These are phyloP conservation scores for Globisporangium spiculum DNA, from an alignment of 352 stramenopile genomes.

Conservation along the genomic window DNA sequence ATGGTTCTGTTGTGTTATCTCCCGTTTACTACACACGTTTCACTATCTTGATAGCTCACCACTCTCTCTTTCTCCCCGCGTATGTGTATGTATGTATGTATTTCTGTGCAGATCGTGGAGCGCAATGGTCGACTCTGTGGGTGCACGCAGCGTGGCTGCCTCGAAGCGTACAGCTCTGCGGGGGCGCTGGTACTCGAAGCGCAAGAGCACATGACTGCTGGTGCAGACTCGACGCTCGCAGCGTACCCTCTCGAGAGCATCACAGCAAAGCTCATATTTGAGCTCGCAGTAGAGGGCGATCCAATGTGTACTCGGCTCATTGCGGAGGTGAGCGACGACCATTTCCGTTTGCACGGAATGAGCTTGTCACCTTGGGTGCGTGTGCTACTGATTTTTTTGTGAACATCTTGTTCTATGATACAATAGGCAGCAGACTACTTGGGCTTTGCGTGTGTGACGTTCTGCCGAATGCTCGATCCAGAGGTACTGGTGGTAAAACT, in stretches of 20 bases:
- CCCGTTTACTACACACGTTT: no score
- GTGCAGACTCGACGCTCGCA: conserved; percentile 46
- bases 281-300: conserved; percentile 61
- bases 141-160: conserved; percentile 69
- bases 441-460: conserved; percentile 80
- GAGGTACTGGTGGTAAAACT: conserved; percentile 21
- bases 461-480: conserved; percentile 70
- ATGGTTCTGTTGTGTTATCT: conserved; percentile 33
- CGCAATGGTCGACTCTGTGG: conserved; percentile 72
- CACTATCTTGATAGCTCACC: no score
- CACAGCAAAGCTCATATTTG: conserved; percentile 71
- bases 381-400: not conserved
- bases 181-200: conserved; percentile 58
- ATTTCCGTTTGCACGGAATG: not conserved
- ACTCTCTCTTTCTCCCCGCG: no score
- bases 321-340: conserved; percentile 38
- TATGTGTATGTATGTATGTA: not conserved
- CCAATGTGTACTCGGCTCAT: conserved; percentile 68
- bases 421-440: conserved; percentile 73
- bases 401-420: not conserved
- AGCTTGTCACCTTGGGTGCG: not conserved
- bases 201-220: conserved; percentile 63
- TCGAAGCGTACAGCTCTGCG: conserved; percentile 80
- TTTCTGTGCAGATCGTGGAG: conserved; percentile 65
- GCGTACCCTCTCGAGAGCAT: conserved; percentile 45